Conservation (phyloP, 139 green algal genomes). For the Trebouxia sp. region DNA sequence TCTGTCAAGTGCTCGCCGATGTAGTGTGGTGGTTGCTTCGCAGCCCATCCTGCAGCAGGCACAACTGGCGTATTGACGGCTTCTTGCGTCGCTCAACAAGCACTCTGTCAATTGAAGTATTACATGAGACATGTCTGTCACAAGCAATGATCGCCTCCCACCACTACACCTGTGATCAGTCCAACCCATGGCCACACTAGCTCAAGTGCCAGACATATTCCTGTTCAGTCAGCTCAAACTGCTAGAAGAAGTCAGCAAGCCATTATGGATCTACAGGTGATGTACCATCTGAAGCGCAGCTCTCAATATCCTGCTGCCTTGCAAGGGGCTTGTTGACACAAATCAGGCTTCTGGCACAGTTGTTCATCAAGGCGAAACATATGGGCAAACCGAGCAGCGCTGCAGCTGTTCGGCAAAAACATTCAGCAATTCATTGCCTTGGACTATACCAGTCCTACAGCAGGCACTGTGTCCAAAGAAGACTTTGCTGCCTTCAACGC, state of each 20-base stretch:
- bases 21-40: no score
- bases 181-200: constrained; percentile 3
- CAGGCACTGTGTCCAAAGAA: neutral
- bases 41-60: no score
- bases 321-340: neutral
- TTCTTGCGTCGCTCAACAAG: no score
- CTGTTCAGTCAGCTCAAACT: constrained; percentile 14
- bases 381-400: constrained; percentile 24
- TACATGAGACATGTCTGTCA: no score
- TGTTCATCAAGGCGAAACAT: constrained; percentile 3
- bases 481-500: constrained; percentile 20
- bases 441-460: constrained; percentile 7
- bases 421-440: constrained; percentile 12
- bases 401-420: constrained; percentile 19
- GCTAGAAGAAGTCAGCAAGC: constrained; percentile 25
- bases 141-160: no score
- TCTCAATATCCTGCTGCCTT: neutral
- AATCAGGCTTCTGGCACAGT: neutral
- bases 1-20: no score
- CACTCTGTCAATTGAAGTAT: no score
- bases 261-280: constrained; percentile 31
- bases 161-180: no score
- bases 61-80: no score
- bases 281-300: neutral
- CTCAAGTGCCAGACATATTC: neutral